Conservation (phyloP, 345 rosid genomes). For the Erysimum cheiranthoides region DNA sequence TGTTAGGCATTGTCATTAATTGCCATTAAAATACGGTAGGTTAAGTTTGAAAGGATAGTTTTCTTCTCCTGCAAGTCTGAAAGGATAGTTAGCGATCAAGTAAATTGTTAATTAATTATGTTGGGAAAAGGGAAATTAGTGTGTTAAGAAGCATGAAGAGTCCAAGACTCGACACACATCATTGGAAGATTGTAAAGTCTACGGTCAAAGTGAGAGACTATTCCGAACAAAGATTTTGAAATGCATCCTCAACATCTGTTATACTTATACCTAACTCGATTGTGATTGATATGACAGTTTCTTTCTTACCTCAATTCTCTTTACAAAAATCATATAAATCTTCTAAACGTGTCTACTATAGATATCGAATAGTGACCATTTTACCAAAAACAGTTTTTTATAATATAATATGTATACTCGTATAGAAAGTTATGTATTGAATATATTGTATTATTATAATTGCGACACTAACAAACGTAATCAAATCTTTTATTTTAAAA, state of each 20-base stretch:
- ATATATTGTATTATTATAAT: no score
- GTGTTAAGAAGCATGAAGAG: slow-evolving; percentile 29
- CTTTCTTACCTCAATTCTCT: slow-evolving; percentile 8
- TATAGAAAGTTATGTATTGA: no score
- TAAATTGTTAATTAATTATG: slow-evolving; percentile 14
- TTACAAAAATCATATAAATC: slow-evolving; percentile 12
- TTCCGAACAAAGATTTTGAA: slow-evolving; percentile 34
- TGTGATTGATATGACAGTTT: slow-evolving; percentile 42
- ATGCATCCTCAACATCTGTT: slow-evolving; percentile 32
- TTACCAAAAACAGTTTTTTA: no score
- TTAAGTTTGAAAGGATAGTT: slow-evolving; percentile 35
- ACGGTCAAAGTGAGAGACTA: slow-evolving; percentile 40
- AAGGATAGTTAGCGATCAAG: slow-evolving; percentile 24
- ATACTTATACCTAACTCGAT: slow-evolving; percentile 39
- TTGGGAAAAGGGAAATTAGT: slow-evolving; percentile 15
- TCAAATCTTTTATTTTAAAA: background rate
- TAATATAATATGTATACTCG: no score
- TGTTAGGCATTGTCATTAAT: slow-evolving; percentile 42
- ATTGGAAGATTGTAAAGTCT: slow-evolving; percentile 34
- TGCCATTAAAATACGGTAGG: slow-evolving; percentile 40
- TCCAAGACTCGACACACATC: slow-evolving; percentile 39
- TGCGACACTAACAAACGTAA: no score
- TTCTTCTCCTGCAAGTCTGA: slow-evolving; percentile 23
- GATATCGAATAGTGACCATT: slow-evolving; percentile 10
- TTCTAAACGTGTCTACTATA: background rate